Evolutionary conservation across 805 yeast genomes (phyloP).

Genomic region (Yarrowia bubula): DNA sequence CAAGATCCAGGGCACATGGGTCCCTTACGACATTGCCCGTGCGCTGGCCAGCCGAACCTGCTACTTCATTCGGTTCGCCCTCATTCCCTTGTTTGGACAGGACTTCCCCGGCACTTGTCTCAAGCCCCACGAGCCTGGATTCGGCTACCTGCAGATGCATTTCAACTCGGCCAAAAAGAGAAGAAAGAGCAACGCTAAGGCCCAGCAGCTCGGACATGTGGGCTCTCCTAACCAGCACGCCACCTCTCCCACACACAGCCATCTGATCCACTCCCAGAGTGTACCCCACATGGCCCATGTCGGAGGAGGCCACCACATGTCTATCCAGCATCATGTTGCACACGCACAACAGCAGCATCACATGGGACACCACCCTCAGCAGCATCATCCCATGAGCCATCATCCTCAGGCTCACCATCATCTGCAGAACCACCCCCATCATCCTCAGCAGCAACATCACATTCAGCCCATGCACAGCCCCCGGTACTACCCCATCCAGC

Average conservation of each 20-base stretch:
- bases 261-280: conserved; percentile 3
- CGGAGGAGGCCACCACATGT: neutral
- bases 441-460: neutral
- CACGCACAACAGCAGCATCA: conserved; percentile 4
- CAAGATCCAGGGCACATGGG: conserved; percentile 94
- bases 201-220: neutral
- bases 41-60: conserved; percentile 71
- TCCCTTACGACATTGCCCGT: conserved; percentile 67
- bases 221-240: neutral
- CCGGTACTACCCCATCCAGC: conserved; percentile 18
- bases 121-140: conserved; percentile 58
- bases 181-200: conserved; percentile 15
- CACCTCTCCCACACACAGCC: neutral
- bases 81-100: conserved; percentile 77
- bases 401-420: neutral
- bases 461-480: conserved; percentile 10
- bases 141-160: conserved; percentile 54
- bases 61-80: conserved; percentile 68
- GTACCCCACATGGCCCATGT: conserved; percentile 4
- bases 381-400: neutral
- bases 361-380: neutral
- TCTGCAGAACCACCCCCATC: neutral
- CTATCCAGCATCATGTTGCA: neutral
- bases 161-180: conserved; percentile 29
- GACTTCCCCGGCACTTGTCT: conserved; percentile 62